Base-by-base conservation (phyloP, 2,329 filamentous ascomycete genomes). In the Pezizomycotina sp. region DNA sequence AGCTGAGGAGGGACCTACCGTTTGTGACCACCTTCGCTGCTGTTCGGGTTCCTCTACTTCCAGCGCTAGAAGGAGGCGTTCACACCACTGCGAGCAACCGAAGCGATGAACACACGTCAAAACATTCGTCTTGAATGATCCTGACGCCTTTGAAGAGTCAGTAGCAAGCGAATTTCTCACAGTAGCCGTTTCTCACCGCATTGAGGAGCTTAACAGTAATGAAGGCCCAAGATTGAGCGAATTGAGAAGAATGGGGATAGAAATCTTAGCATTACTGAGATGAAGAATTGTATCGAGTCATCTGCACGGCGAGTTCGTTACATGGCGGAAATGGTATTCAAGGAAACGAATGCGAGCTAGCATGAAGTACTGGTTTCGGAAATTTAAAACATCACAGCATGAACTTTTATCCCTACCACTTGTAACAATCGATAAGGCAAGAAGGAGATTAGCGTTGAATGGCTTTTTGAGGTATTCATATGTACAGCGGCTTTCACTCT, bases 121-220 rank as follows among this genome's bases (percentile, higher is more conserved):
- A 52, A 65, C 63, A 53, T 92, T 83, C 81, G 62, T 93, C 2
- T 59, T 98, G 38, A 71, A 78, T 5, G 89, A 98, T 59, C 82
- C 82, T 2, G 89, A 98, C 60, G 70, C 73, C 14, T 76, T 92
- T 49, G 89, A 98, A 60, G 89, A 95, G 60, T 70, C 68, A 6
- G 59, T 92, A 27, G 92, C 82, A 53, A 65, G 74, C 43, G 89
- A 98, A 63, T 68, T 60, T n/a, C 62, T 89, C n/a, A 84, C 75
- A 2, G 61, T 92, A 21, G 74, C 89, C 31, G 70, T 92, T n/a
- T 77, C 86, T 53, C 62, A 61, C 27, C 36, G 36, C 8, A 46
- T 21, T 14, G 41, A 59, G 55, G 8, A 38, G 45, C 53, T 52
- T 36, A 47, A 52, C 22, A 43, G 47, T 51, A 54, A n/a, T 66